A percentile compares a stretch with the other conserved stretches of the same genome.
Conservation (phyloP, 352 stramenopile species). For the Phytopythium helicoides region DNA sequence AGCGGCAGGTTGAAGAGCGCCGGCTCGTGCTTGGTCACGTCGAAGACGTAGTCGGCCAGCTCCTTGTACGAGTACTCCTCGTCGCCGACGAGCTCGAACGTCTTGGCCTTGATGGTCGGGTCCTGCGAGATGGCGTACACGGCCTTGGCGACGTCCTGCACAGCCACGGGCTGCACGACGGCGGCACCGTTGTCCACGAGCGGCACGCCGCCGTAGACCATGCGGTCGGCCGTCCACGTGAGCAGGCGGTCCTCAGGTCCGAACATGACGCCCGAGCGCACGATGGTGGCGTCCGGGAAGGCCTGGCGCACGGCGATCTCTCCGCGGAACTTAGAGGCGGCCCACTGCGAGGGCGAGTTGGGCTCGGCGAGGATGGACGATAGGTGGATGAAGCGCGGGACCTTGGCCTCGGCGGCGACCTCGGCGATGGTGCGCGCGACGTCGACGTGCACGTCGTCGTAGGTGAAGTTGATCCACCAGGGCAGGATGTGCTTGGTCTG, state of each 20-base stretch:
- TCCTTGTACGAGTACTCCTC: slow-evolving; percentile 97
- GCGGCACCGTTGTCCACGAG: slow-evolving; percentile 93
- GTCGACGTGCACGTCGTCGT: slow-evolving; percentile 95
- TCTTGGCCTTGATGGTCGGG: slow-evolving; percentile 88
- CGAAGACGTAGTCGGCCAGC: slow-evolving; percentile 95
- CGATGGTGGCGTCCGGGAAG: slow-evolving; percentile 95
- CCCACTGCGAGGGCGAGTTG: slow-evolving; percentile 83
- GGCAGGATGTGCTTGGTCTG: slow-evolving; percentile 94
- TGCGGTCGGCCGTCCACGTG: slow-evolving; percentile 87
- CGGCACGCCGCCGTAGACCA: slow-evolving; percentile 76
- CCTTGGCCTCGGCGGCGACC: slow-evolving; percentile 71
- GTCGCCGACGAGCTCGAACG: slow-evolving; percentile 95
- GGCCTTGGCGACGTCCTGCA: slow-evolving; percentile 78
- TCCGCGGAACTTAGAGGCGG: slow-evolving; percentile 83
- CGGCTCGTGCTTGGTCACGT: slow-evolving; percentile 80
- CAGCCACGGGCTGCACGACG: slow-evolving; percentile 92
- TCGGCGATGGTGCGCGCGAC: slow-evolving; percentile 86
- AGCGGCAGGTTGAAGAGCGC: slow-evolving; percentile 82
- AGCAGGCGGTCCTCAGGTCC: slow-evolving; percentile 95
- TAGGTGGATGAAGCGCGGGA: slow-evolving; percentile 80
- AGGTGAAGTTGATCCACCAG: slow-evolving; percentile 94
- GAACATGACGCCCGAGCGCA: slow-evolving; percentile 94
- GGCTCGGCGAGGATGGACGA: slow-evolving; percentile 78
- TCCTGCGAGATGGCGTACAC: slow-evolving; percentile 83
- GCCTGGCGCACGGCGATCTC: slow-evolving; percentile 87